Conservation (phyloP, 768 basidiomycete species). For the Mycena rebaudengoi region DNA sequence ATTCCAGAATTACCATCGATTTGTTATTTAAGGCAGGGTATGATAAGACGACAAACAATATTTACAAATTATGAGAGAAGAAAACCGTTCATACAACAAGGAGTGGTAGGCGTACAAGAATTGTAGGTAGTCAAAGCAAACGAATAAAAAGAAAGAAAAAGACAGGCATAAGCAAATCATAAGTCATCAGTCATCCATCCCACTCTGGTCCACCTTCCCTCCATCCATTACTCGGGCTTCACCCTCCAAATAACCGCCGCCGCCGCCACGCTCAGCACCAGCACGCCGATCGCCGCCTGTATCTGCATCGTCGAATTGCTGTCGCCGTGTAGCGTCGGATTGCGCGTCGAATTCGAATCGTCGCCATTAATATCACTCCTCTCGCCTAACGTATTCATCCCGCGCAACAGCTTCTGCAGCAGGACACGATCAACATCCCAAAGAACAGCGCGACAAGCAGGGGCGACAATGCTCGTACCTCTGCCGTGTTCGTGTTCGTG, state of each 20-base stretch:
- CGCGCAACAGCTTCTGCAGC: conserved; percentile 21
- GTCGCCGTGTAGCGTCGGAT: too few species aligned
- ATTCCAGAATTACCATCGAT: too few species aligned
- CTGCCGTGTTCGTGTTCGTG: conserved; percentile 8
- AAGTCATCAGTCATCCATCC: background rate
- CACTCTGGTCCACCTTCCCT: background rate
- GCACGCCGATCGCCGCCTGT: conserved; percentile 68
- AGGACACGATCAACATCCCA: conserved; percentile 26
- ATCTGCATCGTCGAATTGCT: conserved; percentile 44
- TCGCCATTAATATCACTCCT: background rate
- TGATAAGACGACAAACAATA: too few species aligned
- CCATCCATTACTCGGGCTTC: conserved; percentile 43
- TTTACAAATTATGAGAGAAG: too few species aligned
- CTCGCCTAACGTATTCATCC: background rate
- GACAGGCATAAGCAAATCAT: background rate
- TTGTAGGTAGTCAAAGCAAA: conserved; percentile 20
- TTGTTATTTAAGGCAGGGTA: too few species aligned
- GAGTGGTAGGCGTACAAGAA: conserved; percentile 23
- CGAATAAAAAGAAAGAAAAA: conserved; percentile 2
- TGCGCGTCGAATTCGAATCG: background rate
- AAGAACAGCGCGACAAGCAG: conserved; percentile 17
- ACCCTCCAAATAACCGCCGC: conserved; percentile 80
- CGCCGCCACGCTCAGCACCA: conserved; percentile 73
- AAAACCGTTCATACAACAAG: background rate
- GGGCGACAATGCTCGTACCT: conserved; percentile 31